These are phyloP conservation scores for Lyophyllum decastes DNA, from an alignment of 768 basidiomycete species.

Conservation along the genomic window DNA sequence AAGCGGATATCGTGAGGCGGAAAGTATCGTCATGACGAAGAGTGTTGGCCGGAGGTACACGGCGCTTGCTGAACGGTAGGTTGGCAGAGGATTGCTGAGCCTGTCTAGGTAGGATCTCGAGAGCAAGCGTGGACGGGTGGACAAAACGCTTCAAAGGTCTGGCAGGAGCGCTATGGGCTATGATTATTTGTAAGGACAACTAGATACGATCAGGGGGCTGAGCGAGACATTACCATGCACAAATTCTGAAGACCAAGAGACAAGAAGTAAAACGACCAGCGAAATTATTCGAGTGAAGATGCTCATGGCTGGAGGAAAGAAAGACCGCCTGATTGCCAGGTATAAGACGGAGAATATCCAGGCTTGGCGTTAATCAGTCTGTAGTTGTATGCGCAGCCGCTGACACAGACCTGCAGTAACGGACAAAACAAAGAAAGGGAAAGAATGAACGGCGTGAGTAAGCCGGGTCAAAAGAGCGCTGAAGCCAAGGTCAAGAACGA, in stretches of 20 bases:
- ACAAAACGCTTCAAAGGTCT: conserved; percentile 50
- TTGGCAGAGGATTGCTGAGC: conserved; percentile 21
- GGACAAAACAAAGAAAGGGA: conserved; percentile 4
- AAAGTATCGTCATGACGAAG: conserved; percentile 72
- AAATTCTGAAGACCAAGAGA: conserved; percentile 30
- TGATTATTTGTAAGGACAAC: conserved; percentile 7
- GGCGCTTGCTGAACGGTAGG: conserved; percentile 33
- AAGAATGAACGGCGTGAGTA: neutral
- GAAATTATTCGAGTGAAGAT: conserved; percentile 30
- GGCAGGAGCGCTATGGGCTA: conserved; percentile 51
- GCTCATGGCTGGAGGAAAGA: conserved; percentile 34
- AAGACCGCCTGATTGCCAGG: conserved; percentile 26
- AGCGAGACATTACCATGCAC: conserved; percentile 29
- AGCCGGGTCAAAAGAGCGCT: neutral
- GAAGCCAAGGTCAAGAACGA: neutral
- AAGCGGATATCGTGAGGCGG: conserved; percentile 67
- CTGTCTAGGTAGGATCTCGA: conserved; percentile 59
- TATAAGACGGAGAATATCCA: conserved; percentile 2
- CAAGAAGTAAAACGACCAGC: conserved; percentile 47
- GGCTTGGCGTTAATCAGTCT: conserved; percentile 26
- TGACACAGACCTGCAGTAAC: conserved; percentile 17
- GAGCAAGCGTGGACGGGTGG: conserved; percentile 49
- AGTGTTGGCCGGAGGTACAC: conserved; percentile 38
- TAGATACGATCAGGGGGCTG: neutral
- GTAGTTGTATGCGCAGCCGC: conserved; percentile 4